Base-by-base conservation (phyloP, 2,329 filamentous ascomycete species). In the Xylariaceae sp. region DNA sequence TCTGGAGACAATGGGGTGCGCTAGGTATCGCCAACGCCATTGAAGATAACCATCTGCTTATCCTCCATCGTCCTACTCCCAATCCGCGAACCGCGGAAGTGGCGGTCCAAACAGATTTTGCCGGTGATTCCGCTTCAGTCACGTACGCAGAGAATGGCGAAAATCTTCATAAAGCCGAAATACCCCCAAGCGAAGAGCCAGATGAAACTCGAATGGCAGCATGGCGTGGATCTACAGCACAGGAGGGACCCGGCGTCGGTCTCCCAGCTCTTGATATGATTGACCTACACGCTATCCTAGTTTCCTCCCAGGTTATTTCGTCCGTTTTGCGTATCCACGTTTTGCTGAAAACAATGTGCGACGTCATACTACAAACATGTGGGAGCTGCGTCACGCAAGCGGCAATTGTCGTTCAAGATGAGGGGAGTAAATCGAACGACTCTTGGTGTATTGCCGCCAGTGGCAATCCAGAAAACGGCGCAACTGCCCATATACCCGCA, bases 251-350 rank as follows among this genome's bases (percentile, higher is more conserved):
- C 26, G 80, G 80, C 2, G 81, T 76, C 37, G 84, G 85, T 8
- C 76, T 91, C 56, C 86, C 87, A 41, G 84, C 87, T 31, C 78
- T 92, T 51, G 88, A 92, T 71, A 91, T 92, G 85, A 85, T 92
- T 65, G 88, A 91, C 68, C 71, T 91, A 58, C 85, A 88, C 42
- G 86, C 86, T 29, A 91, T 92, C 55, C 75, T 92, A 11, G 84
- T 88, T 62, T 89, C 86, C 2, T 90, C 86, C 7, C 88, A 91
- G 66, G 81, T 91, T 43, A 85, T 92, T 43, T 91, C 88, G 3
- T 91, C 87, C 12, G 86, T 91, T 49, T 72, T 92, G 8, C 81
- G 87, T 60, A 81, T 91, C 9, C 87, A 91, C 60, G 81, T 86
- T 63, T 77, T 92, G 3, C 78, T 91, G 57, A 85, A 86, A 64